phyloP scores from a whole-genome alignment of 1,284 basidiomycete genomes.

The Tilletia walkeri region DNA sequence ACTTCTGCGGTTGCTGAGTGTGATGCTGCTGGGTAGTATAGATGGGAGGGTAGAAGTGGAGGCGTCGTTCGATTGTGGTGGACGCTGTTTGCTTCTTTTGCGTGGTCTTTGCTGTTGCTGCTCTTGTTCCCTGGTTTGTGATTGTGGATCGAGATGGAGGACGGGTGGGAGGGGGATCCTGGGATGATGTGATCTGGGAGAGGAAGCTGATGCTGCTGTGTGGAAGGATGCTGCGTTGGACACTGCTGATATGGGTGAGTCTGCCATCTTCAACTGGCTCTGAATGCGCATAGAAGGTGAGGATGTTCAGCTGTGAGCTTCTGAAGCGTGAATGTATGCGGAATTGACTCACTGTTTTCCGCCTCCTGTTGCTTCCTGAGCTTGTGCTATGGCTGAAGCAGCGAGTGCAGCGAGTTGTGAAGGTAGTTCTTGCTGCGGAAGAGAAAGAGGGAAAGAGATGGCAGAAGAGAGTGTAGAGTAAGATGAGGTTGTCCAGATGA shows the following conservation, averaged over 20 bases:
- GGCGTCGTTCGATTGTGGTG: background rate
- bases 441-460: too few species aligned
- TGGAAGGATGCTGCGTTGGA: constrained; percentile 2
- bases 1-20: background rate
- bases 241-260: constrained; percentile 2
- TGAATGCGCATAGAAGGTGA: background rate
- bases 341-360: too few species aligned
- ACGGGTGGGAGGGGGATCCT: background rate
- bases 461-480: too few species aligned
- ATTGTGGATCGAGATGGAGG: background rate
- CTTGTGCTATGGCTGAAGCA: too few species aligned
- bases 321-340: background rate
- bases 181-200: background rate
- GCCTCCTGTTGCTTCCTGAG: too few species aligned
- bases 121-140: background rate
- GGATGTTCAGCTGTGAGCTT: background rate
- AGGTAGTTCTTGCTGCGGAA: too few species aligned
- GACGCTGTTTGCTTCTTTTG: constrained; percentile 6
- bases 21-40: background rate
- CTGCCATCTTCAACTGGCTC: background rate
- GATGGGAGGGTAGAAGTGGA: background rate
- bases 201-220: background rate
- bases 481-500: too few species aligned
- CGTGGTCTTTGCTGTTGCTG: background rate
- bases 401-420: too few species aligned